phyloP scores from a whole-genome alignment of 2,329 filamentous ascomycete genomes.

The Metarhizium robertsii region DNA sequence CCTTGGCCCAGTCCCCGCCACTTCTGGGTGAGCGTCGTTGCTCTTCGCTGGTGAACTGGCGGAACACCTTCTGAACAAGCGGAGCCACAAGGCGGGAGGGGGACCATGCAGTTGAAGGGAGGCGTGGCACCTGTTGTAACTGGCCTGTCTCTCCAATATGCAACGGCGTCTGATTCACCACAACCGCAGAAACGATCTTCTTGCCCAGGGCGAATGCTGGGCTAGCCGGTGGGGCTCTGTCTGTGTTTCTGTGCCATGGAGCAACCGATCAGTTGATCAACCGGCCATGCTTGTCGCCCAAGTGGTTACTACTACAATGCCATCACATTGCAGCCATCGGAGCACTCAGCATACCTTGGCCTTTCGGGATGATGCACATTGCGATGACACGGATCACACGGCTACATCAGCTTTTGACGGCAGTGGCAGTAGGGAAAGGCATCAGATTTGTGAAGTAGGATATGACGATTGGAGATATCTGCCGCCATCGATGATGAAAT shows the following conservation, averaged over 20 bases:
- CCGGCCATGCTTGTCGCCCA: neutral
- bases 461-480: neutral
- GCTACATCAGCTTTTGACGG: neutral
- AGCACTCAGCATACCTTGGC: neutral
- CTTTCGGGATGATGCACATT: neutral
- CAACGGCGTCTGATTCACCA: neutral
- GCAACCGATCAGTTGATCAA: neutral
- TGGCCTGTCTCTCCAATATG: neutral
- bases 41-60: conserved; percentile 4
- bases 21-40: conserved; percentile 3
- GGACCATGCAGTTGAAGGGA: neutral
- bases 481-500: neutral
- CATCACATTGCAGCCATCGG: neutral
- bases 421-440: neutral
- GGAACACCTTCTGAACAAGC: neutral
- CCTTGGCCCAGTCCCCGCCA: conserved; percentile 1
- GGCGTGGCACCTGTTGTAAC: neutral
- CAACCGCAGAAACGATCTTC: neutral
- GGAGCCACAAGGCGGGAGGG: neutral
- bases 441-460: neutral
- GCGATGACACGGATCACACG: neutral
- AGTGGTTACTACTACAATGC: no score
- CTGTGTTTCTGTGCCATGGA: neutral
- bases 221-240: no score
- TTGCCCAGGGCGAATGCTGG: neutral